Percentiles rank a stretch among this genome's conserved stretches.
phyloP scores from a whole-genome alignment of 1,139 yeast species.

The Taphrina wiesneri region DNA sequence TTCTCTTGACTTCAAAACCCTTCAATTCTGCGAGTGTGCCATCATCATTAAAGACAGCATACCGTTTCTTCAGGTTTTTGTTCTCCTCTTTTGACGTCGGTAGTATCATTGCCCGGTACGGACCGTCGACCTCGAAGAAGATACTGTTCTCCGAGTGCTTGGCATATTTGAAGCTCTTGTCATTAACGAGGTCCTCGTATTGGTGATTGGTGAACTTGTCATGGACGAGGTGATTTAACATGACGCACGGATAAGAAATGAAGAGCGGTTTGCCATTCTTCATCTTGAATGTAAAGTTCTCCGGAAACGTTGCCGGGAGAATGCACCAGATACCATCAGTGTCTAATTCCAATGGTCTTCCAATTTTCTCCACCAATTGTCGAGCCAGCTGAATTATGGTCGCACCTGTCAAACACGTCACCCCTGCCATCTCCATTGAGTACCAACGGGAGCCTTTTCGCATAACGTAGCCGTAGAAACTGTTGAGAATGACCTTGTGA shows the following conservation, averaged over 20 bases:
- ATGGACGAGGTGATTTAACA: constrained; percentile 93
- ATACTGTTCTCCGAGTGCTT: constrained; percentile 88
- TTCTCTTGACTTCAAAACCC: constrained; percentile 93
- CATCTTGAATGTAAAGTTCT: constrained; percentile 69
- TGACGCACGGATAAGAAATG: constrained; percentile 91
- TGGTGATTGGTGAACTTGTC: constrained; percentile 89
- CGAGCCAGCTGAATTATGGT: constrained; percentile 97
- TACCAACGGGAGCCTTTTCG: constrained; percentile 99
- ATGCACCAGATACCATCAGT: constrained; percentile 99
- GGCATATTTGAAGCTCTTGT: constrained; percentile 64
- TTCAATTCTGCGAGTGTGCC: constrained; percentile 93
- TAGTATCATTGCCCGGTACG: constrained; percentile 93
- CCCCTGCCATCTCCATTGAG: constrained; percentile 99
- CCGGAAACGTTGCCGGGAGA: constrained; percentile 89
- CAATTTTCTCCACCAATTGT: constrained; percentile 85
- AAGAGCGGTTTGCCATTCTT: constrained; percentile 75
- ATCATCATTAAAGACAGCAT: constrained; percentile 94
- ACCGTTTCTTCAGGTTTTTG: constrained; percentile 90
- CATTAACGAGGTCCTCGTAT: constrained; percentile 81
- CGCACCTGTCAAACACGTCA: constrained; percentile 96
- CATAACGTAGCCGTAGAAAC: constrained; percentile 98
- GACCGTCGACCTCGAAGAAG: constrained; percentile 98
- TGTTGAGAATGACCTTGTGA: constrained; percentile 92
- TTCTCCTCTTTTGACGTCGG: constrained; percentile 99
- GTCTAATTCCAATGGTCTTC: constrained; percentile 93